phyloP scores from a whole-genome alignment of 768 basidiomycete genomes.

The Hygrophoropsis aurantiaca region DNA sequence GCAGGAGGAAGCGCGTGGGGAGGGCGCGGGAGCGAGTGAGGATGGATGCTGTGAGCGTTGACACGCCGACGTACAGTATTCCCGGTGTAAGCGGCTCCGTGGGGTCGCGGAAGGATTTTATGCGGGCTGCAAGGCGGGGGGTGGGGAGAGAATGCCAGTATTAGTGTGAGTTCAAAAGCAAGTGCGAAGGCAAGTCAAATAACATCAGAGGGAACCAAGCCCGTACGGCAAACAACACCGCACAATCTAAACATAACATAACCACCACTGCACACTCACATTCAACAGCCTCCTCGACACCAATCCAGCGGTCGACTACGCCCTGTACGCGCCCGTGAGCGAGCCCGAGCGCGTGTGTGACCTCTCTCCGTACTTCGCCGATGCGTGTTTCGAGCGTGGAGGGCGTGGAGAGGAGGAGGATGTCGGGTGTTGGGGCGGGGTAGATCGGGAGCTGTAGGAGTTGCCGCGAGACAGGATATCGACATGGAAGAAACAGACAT shows the following conservation, averaged over 20 bases:
- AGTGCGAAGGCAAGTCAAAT: not conserved
- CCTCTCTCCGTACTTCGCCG: constrained; percentile 60
- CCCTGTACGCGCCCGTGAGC: constrained; percentile 69
- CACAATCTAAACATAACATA: too few relatives aligned
- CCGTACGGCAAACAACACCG: too few relatives aligned
- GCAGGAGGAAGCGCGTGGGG: constrained; percentile 68
- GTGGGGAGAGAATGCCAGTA: not conserved
- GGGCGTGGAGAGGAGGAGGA: constrained; percentile 72
- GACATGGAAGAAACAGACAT: not conserved
- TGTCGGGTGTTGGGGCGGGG: constrained; percentile 54
- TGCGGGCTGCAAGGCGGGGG: constrained; percentile 52
- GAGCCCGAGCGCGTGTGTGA: constrained; percentile 53
- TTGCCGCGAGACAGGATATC: not conserved
- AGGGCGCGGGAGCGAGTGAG: constrained; percentile 76
- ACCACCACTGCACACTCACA: too few relatives aligned
- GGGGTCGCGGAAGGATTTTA: constrained; percentile 79
- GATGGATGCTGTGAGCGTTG: constrained; percentile 86
- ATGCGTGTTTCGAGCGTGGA: constrained; percentile 79
- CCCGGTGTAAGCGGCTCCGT: constrained; percentile 86
- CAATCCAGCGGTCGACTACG: constrained; percentile 80
- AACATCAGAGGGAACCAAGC: not conserved
- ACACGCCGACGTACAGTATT: constrained; percentile 86
- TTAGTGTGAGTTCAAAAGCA: not conserved
- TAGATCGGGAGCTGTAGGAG: constrained; percentile 78
- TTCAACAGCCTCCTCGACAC: constrained; percentile 82